Base-by-base conservation (phyloP, 805 yeast species). In the Ogataea nitratoaversa region DNA sequence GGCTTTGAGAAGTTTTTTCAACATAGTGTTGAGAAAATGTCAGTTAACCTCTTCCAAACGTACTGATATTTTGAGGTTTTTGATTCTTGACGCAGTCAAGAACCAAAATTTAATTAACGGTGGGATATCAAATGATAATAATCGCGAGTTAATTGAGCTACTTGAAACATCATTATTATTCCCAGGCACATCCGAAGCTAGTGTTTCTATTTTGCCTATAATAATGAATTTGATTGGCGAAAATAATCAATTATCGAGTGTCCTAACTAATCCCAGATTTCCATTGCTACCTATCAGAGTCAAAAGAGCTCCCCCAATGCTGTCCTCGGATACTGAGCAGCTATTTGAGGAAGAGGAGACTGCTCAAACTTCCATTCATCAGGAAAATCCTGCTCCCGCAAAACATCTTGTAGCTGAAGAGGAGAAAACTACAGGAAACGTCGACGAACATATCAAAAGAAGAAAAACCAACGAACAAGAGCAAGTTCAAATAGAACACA, bases 201-300 rank as follows among this genome's bases (percentile, higher is more conserved):
- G 51, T 24, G 72, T 74, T 31, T 80, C 88, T 12, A 68, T 85
- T 23, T 66, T 85, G 44, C 95, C 96, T 8, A 77, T 90, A 42
- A 82, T 84, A 1, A 60, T 77, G 11, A 63, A 68, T 2, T 53
- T 84, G 5, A 56, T 83, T 43, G 69, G 68, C 3, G 60, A 71
- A 12, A 59, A 65, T 31, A 76, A 78, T 52, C 72, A 68, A 8
- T 55, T 75, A 17, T 56, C 81, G 31, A 76, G 85, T 53, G 67
- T 83, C 1, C 68, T 86, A 50, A 72, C 77, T 39, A 83, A 84
- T 52, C 95, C 96, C 31, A 70, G 93, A 52, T 75, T 87, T 50
- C 95, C 96, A 3, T 32, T 60, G n/a, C 39, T 61, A 12, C 53
- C 62, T 9, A 24, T 37, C 32, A 46, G 50, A 30, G 34, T 29